These are phyloP conservation scores for Mortierella sp. DNA, from an alignment of 371 early-diverging fungal species.

Conservation along the genomic window DNA sequence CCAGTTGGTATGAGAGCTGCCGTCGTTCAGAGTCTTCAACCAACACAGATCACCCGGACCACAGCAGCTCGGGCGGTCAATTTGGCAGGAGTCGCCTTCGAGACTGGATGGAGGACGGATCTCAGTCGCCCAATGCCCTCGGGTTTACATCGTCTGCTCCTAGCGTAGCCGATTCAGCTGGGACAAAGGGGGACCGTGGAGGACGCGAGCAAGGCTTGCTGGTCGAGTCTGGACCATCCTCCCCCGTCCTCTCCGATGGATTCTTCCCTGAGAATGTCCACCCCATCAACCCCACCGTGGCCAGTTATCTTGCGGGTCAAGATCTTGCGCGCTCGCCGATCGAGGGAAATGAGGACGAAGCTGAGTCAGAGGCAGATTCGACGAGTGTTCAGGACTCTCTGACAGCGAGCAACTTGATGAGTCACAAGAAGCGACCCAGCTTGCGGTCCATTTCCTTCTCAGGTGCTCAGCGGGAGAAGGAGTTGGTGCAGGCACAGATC, in stretches of 20 bases:
- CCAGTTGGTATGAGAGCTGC: constrained; percentile 42
- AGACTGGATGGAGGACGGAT: constrained; percentile 51
- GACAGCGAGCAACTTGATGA: constrained; percentile 36
- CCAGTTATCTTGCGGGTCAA: constrained; percentile 52
- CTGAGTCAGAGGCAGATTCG: constrained; percentile 39
- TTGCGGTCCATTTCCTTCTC: constrained; percentile 50
- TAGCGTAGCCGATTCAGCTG: constrained; percentile 29
- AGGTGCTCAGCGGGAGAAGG: constrained; percentile 45
- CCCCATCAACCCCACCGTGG: constrained; percentile 36
- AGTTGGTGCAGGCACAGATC: constrained; percentile 40
- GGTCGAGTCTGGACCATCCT: constrained; percentile 40
- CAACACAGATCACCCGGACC: constrained; percentile 40
- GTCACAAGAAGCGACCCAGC: constrained; percentile 36
- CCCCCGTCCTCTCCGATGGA: constrained; percentile 48
- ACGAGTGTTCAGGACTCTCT: constrained; percentile 35
- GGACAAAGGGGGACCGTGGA: constrained; percentile 34
- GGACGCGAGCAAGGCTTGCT: constrained; percentile 24
- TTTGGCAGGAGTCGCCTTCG: constrained; percentile 31
- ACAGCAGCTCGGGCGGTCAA: constrained; percentile 3
- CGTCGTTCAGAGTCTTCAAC: constrained; percentile 48
- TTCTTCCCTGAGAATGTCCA: constrained; percentile 39
- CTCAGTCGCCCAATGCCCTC: constrained; percentile 18
- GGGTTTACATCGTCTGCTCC: constrained; percentile 28
- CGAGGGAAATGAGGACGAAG: constrained; percentile 36
- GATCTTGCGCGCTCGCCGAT: constrained; percentile 32